These are phyloP conservation scores for Fraxinus baroniana DNA, from an alignment of 305 asterid genomes.

Conservation along the genomic window DNA sequence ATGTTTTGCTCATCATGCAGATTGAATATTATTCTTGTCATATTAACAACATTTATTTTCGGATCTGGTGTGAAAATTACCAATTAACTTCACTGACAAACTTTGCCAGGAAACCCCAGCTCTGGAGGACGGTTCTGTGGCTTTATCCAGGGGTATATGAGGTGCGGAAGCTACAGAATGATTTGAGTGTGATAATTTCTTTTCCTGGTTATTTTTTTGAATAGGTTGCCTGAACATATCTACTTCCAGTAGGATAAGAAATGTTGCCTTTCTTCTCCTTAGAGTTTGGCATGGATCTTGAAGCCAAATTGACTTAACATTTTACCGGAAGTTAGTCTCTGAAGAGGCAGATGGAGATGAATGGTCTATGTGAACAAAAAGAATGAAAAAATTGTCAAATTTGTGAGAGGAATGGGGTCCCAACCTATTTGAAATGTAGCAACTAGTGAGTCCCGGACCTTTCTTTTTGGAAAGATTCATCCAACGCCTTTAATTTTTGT, in stretches of 20 bases:
- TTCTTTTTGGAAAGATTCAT: not conserved
- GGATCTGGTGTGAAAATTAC: not conserved
- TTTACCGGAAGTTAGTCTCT: not conserved
- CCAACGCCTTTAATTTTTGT: not conserved
- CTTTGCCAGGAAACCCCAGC: conserved; percentile 53
- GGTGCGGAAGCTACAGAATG: conserved; percentile 39
- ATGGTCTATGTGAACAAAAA: not conserved
- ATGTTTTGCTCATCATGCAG: not conserved
- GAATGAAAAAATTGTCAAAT: not conserved
- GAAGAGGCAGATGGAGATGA: not conserved
- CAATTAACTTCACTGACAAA: conserved; percentile 5
- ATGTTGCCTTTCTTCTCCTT: not conserved
- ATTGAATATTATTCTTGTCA: not conserved
- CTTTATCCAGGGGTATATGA: conserved; percentile 91
- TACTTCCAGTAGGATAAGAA: not conserved
- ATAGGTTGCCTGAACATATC: not conserved
- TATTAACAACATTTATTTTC: not conserved
- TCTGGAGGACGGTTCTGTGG: conserved; percentile 77
- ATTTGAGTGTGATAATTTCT: not conserved
- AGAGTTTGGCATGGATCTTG: not conserved
- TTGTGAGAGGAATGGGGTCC: not conserved
- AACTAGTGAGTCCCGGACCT: not conserved
- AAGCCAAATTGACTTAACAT: not conserved
- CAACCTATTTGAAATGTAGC: not conserved
- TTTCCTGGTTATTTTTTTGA: not conserved